Percentiles rank a stretch among this genome's conserved stretches.
Evolutionary conservation across 2,329 filamentous ascomycete species (phyloP).

Genomic region (Microsporum audouinii): DNA sequence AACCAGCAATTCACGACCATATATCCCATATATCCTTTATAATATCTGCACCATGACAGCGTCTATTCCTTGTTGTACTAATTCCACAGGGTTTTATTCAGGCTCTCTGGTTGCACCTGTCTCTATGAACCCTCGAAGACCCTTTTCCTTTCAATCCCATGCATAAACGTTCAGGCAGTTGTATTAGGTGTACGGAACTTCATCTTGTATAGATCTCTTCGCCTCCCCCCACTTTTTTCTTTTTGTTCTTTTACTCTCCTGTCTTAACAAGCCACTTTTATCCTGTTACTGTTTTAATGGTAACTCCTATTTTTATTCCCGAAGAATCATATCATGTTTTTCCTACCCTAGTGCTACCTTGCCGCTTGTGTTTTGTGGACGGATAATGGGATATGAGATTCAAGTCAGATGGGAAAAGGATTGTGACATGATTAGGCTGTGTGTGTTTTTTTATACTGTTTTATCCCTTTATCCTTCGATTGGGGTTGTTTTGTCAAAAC

Average conservation of each 20-base stretch:
- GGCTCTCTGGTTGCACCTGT: neutral
- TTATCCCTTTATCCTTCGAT: neutral
- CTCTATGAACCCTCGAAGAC: neutral
- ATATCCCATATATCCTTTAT: neutral
- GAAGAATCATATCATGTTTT: neutral
- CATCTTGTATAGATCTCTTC: slow-evolving; percentile 2
- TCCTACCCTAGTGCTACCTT: neutral
- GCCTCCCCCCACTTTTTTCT: neutral
- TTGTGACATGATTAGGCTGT: neutral
- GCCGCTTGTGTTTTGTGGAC: neutral
- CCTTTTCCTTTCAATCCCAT: neutral
- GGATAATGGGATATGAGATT: neutral
- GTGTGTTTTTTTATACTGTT: neutral
- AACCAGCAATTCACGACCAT: neutral
- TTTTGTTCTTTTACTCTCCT: neutral
- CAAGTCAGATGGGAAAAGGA: neutral
- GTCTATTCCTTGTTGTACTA: neutral
- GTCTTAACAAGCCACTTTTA: neutral
- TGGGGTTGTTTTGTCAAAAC: neutral
- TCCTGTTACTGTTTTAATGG: neutral
- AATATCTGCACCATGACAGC: neutral
- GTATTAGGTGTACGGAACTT: slow-evolving; percentile 3
- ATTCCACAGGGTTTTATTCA: neutral
- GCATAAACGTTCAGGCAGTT: slow-evolving; percentile 3
- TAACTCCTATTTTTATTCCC: neutral